Base-by-base conservation (phyloP, 805 yeast genomes). In the Nakazawaea laoshanensis region DNA sequence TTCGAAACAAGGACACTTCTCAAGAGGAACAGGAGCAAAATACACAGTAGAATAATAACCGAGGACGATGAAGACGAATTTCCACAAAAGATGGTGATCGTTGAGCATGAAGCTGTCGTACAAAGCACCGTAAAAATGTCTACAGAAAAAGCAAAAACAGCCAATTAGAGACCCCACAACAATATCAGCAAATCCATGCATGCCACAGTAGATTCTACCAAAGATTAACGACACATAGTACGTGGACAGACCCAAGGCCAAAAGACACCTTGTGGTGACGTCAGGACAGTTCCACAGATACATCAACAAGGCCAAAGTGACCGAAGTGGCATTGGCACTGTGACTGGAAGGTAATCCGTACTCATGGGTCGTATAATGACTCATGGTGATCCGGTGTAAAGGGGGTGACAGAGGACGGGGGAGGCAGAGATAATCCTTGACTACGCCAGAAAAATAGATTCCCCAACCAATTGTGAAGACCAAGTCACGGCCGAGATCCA, bases 351-450 rank as follows among this genome's bases (percentile, higher is more conserved):
- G 98, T 46, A 88, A 86, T 3, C 98, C 98, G 53, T 89, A 89
- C 53, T 89, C 98, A 46, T 80, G 74, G 3, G 94, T 72, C 0
- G 97, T 92, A 43, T 85, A 84, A n/a, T 81, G 79, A 38, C 88
- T 77, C 75, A 89, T 70, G 7, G 97, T 87, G 44, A 89, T 77
- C 46, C 98, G 67, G 49, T 79, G 84, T 26, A 89, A 55, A 0
- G 98, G 97, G 2, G 98, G 97, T 2, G 95, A 79, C 38, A 74
- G 58, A 2, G 98, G 98, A 39, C 98, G 65, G 14, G 98, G 98
- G 31, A 89, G 62, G 49, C 97, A 89, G 46, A 87, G 64, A 44
- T 66, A 78, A 52, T 89, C 98, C 51, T 89, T 89, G 34, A 82
- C 53, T 39, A 62, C 65, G 2, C 97, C 97, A 2, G 83, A 67